Evolutionary conservation across 768 basidiomycete genomes (phyloP).

Genomic region (Butyriboletus loyo): DNA sequence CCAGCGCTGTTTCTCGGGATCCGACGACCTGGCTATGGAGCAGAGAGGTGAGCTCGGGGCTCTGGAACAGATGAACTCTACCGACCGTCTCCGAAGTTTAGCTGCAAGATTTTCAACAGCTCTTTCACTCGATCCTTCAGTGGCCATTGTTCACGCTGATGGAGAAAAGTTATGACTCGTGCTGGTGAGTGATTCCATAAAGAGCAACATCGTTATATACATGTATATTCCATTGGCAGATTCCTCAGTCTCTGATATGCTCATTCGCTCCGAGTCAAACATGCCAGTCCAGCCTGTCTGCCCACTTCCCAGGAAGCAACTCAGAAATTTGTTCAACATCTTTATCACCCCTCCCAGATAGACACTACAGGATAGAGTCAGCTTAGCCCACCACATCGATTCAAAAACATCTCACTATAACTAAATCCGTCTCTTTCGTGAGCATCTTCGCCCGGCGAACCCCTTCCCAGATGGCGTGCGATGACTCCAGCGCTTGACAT

Average conservation of each 20-base stretch:
- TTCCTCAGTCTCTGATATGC: no score
- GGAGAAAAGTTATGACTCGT: slow-evolving; percentile 10
- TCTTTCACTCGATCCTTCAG: slow-evolving; percentile 53
- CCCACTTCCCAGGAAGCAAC: slow-evolving; percentile 90
- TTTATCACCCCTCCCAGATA: slow-evolving; percentile 96
- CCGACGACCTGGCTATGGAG: slow-evolving; percentile 81
- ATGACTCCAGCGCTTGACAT: slow-evolving; percentile 79
- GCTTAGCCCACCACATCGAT: slow-evolving; percentile 1
- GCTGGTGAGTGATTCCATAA: slow-evolving; percentile 18
- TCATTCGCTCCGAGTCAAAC: slow-evolving; percentile 40
- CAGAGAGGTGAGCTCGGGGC: slow-evolving; percentile 20
- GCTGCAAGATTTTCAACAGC: slow-evolving; percentile 68
- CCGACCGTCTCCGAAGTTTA: slow-evolving; percentile 70
- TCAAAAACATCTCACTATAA: slow-evolving; percentile 64
- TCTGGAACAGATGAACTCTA: slow-evolving; percentile 32
- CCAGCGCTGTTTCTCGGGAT: slow-evolving; percentile 83
- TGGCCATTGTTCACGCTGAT: slow-evolving; percentile 37
- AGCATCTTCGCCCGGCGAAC: slow-evolving; percentile 81
- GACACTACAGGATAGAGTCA: slow-evolving; percentile 50
- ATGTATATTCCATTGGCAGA: neutral
- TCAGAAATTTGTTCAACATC: slow-evolving; percentile 97
- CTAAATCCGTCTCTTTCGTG: slow-evolving; percentile 80
- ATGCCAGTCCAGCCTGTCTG: slow-evolving; percentile 91
- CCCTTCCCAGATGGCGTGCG: slow-evolving; percentile 94
- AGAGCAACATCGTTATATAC: neutral